Conservation (phyloP, 2,329 filamentous ascomycete species). For the Colletotrichum sp. region DNA sequence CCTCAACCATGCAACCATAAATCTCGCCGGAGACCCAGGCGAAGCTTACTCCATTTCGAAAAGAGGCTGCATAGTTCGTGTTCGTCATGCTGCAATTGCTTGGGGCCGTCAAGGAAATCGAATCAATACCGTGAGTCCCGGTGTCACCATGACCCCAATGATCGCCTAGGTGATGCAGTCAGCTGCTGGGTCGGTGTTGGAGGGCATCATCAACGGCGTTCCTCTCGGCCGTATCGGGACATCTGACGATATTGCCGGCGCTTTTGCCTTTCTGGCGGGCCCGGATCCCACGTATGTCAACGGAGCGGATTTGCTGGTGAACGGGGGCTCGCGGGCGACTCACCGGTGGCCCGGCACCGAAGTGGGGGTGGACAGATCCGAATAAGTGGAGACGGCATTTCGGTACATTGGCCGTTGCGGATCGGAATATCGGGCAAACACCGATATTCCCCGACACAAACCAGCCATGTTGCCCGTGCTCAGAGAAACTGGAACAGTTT, state of each 20-base stretch:
- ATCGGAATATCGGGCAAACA: not conserved
- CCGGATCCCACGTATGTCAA: not conserved
- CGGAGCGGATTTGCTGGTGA: not conserved
- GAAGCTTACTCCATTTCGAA: not conserved
- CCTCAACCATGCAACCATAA: not conserved
- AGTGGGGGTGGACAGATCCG: not conserved
- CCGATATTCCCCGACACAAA: not conserved
- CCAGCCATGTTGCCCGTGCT: not conserved
- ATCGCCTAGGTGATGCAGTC: not conserved
- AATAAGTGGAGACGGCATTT: not conserved
- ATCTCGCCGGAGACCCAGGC: not conserved
- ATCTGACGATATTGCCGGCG: not conserved
- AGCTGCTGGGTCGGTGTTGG: not conserved
- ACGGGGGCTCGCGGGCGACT: not conserved
- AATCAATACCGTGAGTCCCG: conserved; percentile 4
- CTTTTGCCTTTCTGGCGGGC: not conserved
- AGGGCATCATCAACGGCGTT: not conserved
- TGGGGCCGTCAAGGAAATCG: not conserved
- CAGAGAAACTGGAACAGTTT: not conserved
- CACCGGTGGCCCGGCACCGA: not conserved
- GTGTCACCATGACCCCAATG: conserved; percentile 1
- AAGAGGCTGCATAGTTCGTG: not conserved
- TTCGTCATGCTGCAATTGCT: not conserved
- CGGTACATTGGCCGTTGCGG: not conserved
- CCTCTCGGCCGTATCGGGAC: not conserved